Percentiles rank a stretch among this genome's conserved stretches.
Evolutionary conservation across 2,329 filamentous ascomycete species (phyloP).

Genomic region (Ceratocystis huliohia): DNA sequence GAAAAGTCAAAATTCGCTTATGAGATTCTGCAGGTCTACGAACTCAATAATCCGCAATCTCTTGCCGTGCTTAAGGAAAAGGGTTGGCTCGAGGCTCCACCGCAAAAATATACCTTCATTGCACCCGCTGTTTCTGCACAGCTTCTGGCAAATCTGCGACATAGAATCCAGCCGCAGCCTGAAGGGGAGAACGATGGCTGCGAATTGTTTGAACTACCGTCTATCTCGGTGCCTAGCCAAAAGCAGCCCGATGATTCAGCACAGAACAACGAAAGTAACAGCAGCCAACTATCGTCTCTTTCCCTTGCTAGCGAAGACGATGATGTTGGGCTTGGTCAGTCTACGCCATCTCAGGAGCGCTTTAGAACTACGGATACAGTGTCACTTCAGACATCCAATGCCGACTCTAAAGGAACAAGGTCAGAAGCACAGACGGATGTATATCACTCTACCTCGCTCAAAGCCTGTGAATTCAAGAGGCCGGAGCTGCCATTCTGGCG

Average conservation of each 20-base stretch:
- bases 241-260: not conserved
- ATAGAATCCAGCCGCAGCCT: conserved; percentile 21
- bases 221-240: not conserved
- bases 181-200: conserved; percentile 21
- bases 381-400: not conserved
- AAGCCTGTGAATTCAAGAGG: not conserved
- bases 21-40: conserved; percentile 45
- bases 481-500: conserved; percentile 9
- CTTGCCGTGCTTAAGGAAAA: conserved; percentile 40
- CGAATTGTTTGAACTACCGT: not conserved
- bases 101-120: conserved; percentile 42
- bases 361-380: not conserved
- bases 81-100: conserved; percentile 40
- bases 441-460: not conserved
- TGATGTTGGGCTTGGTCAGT: not conserved
- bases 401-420: not conserved
- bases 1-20: conserved; percentile 35
- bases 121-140: conserved; percentile 45
- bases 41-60: conserved; percentile 47
- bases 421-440: not conserved
- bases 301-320: not conserved
- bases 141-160: conserved; percentile 45
- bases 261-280: not conserved
- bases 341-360: not conserved
- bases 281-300: not conserved